These are phyloP conservation scores for Sordaria brevicollis DNA, from an alignment of 495 filamentous ascomycete genomes.

Conservation along the genomic window DNA sequence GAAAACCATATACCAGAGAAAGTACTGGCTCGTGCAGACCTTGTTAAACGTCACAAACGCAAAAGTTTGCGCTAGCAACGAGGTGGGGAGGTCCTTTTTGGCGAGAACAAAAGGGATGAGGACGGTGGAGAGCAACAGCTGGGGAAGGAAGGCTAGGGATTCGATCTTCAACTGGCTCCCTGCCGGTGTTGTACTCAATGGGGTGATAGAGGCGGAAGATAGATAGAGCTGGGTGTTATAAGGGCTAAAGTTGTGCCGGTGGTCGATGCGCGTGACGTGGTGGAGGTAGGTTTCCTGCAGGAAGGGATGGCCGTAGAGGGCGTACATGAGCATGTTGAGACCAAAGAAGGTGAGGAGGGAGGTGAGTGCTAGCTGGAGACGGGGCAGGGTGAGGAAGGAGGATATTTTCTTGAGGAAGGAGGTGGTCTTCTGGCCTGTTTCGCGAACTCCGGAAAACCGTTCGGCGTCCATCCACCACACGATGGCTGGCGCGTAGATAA, in stretches of 20 bases:
- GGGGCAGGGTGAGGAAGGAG: conserved; percentile 49
- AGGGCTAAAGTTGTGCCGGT: conserved; percentile 95
- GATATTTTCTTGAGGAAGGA: conserved; percentile 15
- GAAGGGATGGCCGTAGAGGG: conserved; percentile 61
- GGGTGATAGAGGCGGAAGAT: conserved; percentile 44
- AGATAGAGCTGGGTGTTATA: conserved; percentile 91
- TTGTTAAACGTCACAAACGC: conserved; percentile 97
- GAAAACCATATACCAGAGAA: conserved; percentile 93
- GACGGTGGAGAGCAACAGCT: conserved; percentile 66
- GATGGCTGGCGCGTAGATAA: conserved; percentile 82
- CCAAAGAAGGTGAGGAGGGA: conserved; percentile 60
- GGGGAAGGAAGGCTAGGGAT: conserved; percentile 77
- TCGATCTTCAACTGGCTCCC: conserved; percentile 40
- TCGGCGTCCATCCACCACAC: conserved; percentile 75
- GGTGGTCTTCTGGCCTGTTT: background rate
- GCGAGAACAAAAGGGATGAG: conserved; percentile 70
- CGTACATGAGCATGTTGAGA: conserved; percentile 71
- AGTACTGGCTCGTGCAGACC: conserved; percentile 98
- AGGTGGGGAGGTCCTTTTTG: conserved; percentile 67
- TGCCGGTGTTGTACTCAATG: background rate
- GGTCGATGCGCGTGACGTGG: conserved; percentile 87
- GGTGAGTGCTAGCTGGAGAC: conserved; percentile 50
- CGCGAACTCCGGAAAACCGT: conserved; percentile 9
- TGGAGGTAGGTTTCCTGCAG: conserved; percentile 83
- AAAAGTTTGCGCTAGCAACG: conserved; percentile 99